phyloP scores from a whole-genome alignment of 2,329 filamentous ascomycete species.

The Fusarium verrucosum region DNA sequence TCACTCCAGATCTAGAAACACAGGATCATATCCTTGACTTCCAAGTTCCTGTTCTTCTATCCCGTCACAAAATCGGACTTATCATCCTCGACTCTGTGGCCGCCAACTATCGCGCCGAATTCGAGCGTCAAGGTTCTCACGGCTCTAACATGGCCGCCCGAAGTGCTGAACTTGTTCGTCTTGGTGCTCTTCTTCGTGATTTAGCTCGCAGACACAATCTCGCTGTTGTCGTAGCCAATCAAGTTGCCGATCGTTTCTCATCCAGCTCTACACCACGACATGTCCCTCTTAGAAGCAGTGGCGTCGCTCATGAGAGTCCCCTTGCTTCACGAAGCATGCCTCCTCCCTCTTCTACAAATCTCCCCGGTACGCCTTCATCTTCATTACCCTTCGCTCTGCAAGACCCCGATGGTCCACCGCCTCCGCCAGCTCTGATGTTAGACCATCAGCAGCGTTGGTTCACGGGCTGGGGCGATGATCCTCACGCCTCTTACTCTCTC shows the following conservation, averaged over 20 bases:
- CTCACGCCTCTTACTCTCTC: conserved; percentile 56
- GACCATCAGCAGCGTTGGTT: conserved; percentile 95
- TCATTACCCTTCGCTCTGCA: conserved; percentile 50
- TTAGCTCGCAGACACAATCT: conserved; percentile 79
- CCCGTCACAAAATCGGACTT: conserved; percentile 79
- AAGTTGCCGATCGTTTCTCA: conserved; percentile 88
- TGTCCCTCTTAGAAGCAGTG: conserved; percentile 37
- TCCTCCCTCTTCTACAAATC: conserved; percentile 43
- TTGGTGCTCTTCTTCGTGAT: conserved; percentile 79
- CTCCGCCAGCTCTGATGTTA: conserved; percentile 70
- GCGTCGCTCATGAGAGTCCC: conserved; percentile 57
- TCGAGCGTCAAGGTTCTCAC: conserved; percentile 66
- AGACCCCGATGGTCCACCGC: conserved; percentile 46
- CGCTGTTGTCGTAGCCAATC: conserved; percentile 91
- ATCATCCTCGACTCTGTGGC: conserved; percentile 91
- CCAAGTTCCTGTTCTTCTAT: conserved; percentile 87
- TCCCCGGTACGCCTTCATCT: conserved; percentile 52
- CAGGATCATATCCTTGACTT: conserved; percentile 95
- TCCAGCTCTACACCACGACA: conserved; percentile 38
- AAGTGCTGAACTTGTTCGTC: conserved; percentile 76
- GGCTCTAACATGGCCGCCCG: conserved; percentile 75
- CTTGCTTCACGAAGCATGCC: conserved; percentile 58
- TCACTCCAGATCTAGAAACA: conserved; percentile 87
- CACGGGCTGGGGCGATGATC: conserved; percentile 89
- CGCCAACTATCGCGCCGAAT: conserved; percentile 94